phyloP scores from a whole-genome alignment of 2,329 filamentous ascomycete species.

The Fusarium mangiferae region DNA sequence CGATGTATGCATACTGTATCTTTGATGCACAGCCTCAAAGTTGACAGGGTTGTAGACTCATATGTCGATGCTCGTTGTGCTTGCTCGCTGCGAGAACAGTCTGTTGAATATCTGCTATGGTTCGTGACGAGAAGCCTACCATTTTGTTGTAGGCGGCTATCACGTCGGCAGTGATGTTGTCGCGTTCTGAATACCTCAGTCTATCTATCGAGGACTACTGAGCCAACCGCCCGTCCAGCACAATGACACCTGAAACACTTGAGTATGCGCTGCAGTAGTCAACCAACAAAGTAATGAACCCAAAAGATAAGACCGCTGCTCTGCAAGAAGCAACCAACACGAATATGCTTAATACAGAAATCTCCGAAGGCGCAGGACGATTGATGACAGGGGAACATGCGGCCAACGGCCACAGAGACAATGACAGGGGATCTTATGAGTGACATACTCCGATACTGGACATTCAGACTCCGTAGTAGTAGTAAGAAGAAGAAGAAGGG shows the following conservation, averaged over 20 bases:
- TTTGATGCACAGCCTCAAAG: not conserved
- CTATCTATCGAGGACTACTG: not conserved
- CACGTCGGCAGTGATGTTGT: not conserved
- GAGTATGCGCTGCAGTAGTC: not conserved
- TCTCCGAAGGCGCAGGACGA: not conserved
- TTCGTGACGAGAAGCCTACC: not conserved
- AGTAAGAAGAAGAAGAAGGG: not conserved
- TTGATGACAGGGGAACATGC: not conserved
- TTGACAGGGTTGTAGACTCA: not conserved
- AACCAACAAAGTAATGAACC: slow-evolving; percentile 69
- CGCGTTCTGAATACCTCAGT: not conserved
- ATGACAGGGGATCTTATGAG: slow-evolving; percentile 7
- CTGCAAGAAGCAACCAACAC: not conserved
- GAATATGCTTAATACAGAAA: slow-evolving; percentile 1
- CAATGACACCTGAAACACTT: not conserved
- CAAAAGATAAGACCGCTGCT: not conserved
- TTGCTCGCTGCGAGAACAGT: not conserved
- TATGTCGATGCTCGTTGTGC: not conserved
- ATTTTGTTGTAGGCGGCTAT: not conserved
- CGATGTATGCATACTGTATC: not conserved
- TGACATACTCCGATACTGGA: not conserved
- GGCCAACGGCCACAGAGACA: not conserved
- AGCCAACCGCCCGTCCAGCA: not conserved
- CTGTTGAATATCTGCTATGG: not conserved
- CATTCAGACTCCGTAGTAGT: too few relatives aligned